Percentiles rank a stretch among this genome's conserved stretches.
Conservation (phyloP, 108 stramenopile genomes). For the Cyclotella atomus region DNA sequence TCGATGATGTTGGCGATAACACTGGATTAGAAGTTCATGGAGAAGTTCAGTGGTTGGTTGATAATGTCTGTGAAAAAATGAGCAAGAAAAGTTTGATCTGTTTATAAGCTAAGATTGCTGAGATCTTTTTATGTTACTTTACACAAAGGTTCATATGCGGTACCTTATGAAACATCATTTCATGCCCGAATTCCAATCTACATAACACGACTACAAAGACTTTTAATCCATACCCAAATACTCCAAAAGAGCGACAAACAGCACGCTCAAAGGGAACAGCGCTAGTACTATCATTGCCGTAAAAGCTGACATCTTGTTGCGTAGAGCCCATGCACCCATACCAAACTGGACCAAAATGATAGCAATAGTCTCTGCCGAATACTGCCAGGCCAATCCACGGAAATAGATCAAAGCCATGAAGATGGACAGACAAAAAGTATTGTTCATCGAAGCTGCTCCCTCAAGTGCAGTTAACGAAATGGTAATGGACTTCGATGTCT, state of each 20-base stretch:
- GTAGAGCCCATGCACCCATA: slow-evolving; percentile 64
- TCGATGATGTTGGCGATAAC: slow-evolving; percentile 39
- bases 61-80: slow-evolving; percentile 33
- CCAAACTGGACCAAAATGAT: slow-evolving; percentile 92
- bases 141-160: no score
- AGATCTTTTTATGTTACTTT: no score
- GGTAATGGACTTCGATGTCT: slow-evolving; percentile 92
- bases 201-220: no score
- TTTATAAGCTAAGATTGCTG: no score
- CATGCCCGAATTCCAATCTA: no score
- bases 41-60: slow-evolving; percentile 32
- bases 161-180: no score
- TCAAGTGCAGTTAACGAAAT: slow-evolving; percentile 88
- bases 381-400: slow-evolving; percentile 94
- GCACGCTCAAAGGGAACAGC: slow-evolving; percentile 86
- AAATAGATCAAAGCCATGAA: slow-evolving; percentile 95
- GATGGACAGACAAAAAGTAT: slow-evolving; percentile 95
- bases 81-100: slow-evolving; percentile 19
- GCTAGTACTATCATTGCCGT: slow-evolving; percentile 56
- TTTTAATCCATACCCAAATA: slow-evolving; percentile 80
- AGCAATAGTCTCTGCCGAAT: slow-evolving; percentile 93
- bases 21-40: slow-evolving; percentile 41
- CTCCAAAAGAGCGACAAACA: slow-evolving; percentile 84
- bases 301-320: slow-evolving; percentile 49
- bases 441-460: slow-evolving; percentile 99